These are phyloP conservation scores for Babesia bovis DNA, from an alignment of 169 alveolate genomes.

Conservation along the genomic window DNA sequence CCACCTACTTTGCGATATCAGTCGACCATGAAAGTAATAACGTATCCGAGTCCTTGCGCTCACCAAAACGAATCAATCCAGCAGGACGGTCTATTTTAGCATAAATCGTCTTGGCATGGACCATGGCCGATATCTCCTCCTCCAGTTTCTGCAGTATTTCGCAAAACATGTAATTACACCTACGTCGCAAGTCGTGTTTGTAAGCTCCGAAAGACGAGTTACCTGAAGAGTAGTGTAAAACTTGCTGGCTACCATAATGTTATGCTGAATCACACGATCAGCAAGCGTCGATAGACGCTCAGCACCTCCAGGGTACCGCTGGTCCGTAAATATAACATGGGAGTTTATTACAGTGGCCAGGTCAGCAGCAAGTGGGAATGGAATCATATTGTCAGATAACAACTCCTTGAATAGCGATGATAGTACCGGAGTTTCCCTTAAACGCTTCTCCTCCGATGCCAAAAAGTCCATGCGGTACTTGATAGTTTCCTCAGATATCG, in stretches of 20 bases:
- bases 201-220: slow-evolving; percentile 58
- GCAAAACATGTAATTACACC: background rate
- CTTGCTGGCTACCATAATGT: slow-evolving; percentile 68
- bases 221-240: slow-evolving; percentile 65
- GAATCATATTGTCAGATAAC: slow-evolving; percentile 64
- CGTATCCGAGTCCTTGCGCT: slow-evolving; percentile 64
- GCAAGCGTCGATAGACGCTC: slow-evolving; percentile 53
- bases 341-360: slow-evolving; percentile 27
- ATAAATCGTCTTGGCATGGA: slow-evolving; percentile 55
- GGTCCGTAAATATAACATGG: slow-evolving; percentile 29
- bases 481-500: slow-evolving; percentile 33
- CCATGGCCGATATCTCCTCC: slow-evolving; percentile 68
- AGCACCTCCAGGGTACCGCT: slow-evolving; percentile 47
- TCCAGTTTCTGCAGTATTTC: slow-evolving; percentile 51
- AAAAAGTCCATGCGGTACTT: slow-evolving; percentile 35
- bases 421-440: slow-evolving; percentile 64
- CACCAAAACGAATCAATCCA: slow-evolving; percentile 70
- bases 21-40: slow-evolving; percentile 69
- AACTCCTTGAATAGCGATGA: slow-evolving; percentile 61
- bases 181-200: slow-evolving; percentile 59
- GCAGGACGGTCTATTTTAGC: slow-evolving; percentile 75
- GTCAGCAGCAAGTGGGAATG: slow-evolving; percentile 60
- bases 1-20: slow-evolving; percentile 57
- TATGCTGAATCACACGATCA: slow-evolving; percentile 78
- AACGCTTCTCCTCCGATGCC: slow-evolving; percentile 55